Conservation (phyloP, 2,329 filamentous ascomycete genomes). For the Paecilomyces variotii region DNA sequence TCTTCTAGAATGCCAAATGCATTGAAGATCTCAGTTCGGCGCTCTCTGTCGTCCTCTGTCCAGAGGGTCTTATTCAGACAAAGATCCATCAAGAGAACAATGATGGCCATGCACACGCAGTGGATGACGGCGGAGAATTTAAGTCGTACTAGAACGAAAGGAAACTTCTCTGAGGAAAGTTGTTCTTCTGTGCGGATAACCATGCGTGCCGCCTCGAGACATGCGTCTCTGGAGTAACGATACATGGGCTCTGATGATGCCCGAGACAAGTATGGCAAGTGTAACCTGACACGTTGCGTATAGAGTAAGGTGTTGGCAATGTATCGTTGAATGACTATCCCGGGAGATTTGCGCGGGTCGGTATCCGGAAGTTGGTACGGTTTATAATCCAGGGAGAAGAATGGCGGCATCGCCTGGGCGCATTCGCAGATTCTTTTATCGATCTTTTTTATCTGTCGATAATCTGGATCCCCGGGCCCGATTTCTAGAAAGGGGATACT, state of each 20-base stretch:
- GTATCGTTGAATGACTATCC: slow-evolving; percentile 25
- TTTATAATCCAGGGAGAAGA: slow-evolving; percentile 18
- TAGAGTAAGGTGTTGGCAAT: slow-evolving; percentile 27
- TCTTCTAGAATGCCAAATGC: slow-evolving; percentile 27
- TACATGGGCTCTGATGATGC: slow-evolving; percentile 20
- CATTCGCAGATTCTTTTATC: slow-evolving; percentile 25
- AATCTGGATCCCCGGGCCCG: slow-evolving; percentile 12
- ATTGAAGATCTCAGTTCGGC: slow-evolving; percentile 22
- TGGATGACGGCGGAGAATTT: slow-evolving; percentile 21
- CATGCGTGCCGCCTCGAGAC: slow-evolving; percentile 25
- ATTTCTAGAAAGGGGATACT: slow-evolving; percentile 16
- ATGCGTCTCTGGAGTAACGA: slow-evolving; percentile 26
- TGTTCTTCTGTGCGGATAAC: slow-evolving; percentile 20
- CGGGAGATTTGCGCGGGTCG: slow-evolving; percentile 5
- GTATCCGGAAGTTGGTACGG: slow-evolving; percentile 2
- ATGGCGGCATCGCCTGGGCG: slow-evolving; percentile 22
- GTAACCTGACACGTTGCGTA: slow-evolving; percentile 29
- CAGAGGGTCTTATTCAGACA: slow-evolving; percentile 19
- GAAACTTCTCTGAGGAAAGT: slow-evolving; percentile 10
- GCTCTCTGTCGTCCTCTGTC: slow-evolving; percentile 18
- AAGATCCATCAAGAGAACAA: slow-evolving; percentile 32
- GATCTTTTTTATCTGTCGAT: slow-evolving; percentile 25
- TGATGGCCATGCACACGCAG: slow-evolving; percentile 30
- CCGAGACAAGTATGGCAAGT: slow-evolving; percentile 28
- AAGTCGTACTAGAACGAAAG: slow-evolving; percentile 16